Evolutionary conservation across 345 rosid species (phyloP).

Genomic region (Cardiospermum halicacabum): DNA sequence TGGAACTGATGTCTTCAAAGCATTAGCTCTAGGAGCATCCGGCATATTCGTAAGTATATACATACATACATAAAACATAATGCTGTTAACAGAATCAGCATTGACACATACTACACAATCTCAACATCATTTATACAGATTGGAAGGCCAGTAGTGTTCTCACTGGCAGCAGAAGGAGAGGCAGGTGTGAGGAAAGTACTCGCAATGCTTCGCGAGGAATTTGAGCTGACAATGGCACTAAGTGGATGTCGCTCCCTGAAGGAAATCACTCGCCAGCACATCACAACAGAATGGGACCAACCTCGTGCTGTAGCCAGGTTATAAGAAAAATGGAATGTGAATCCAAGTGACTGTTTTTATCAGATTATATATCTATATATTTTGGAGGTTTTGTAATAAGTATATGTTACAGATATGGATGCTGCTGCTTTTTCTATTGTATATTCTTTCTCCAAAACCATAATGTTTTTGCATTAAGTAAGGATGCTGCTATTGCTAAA

Average conservation of each 20-base stretch:
- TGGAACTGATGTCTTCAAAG: constrained; percentile 98
- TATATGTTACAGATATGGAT: too few relatives aligned
- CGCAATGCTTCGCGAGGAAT: constrained; percentile 72
- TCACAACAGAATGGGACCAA: constrained; percentile 61
- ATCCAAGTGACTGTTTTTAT: too few relatives aligned
- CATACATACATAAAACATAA: not conserved
- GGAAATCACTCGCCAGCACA: constrained; percentile 75
- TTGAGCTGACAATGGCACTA: constrained; percentile 88
- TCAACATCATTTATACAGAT: constrained; percentile 35
- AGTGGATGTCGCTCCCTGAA: constrained; percentile 78
- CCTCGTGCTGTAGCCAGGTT: constrained; percentile 44
- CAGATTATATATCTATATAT: too few relatives aligned
- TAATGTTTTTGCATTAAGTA: too few relatives aligned
- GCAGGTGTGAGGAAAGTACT: constrained; percentile 67
- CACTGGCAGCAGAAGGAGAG: constrained; percentile 81
- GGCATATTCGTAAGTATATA: constrained; percentile 77
- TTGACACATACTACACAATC: not conserved
- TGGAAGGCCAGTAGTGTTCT: constrained; percentile 81
- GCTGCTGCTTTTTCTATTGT: too few relatives aligned
- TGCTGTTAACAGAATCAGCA: not conserved
- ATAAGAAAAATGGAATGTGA: too few relatives aligned
- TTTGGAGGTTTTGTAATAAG: too few relatives aligned
- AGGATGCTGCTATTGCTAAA: too few relatives aligned
- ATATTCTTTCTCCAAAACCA: too few relatives aligned
- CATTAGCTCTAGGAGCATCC: constrained; percentile 92